Percentiles rank a stretch among this genome's conserved stretches.
phyloP scores from a whole-genome alignment of 73 alveolate species.

The Paramecium sexaurelia region DNA sequence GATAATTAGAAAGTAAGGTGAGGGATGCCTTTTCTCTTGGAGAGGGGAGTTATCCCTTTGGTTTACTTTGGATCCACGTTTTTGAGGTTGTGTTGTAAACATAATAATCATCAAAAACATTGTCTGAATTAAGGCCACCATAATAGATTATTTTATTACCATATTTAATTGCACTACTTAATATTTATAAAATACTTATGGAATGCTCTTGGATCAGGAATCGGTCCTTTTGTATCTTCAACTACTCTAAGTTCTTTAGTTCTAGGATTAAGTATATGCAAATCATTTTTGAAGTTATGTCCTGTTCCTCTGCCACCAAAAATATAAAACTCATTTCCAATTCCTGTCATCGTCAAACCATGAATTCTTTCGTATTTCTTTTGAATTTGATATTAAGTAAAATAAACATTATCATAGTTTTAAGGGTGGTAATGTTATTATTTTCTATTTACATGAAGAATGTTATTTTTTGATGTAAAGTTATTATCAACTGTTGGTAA shows the following conservation, averaged over 20 bases:
- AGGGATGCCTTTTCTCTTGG: constrained; percentile 67
- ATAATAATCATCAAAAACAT: constrained; percentile 67
- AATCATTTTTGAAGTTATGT: constrained; percentile 52
- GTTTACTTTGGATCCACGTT: constrained; percentile 64
- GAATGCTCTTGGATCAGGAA: constrained; percentile 71
- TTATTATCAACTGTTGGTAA: constrained; percentile 30
- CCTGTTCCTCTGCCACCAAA: constrained; percentile 73
- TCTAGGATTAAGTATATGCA: constrained; percentile 65
- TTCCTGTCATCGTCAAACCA: constrained; percentile 66
- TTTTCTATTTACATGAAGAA: constrained; percentile 48
- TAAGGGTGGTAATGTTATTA: background rate
- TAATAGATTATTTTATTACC: constrained; percentile 67
- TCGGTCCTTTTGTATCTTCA: constrained; percentile 64
- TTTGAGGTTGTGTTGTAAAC: constrained; percentile 65
- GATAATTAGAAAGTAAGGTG: constrained; percentile 9
- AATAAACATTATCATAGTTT: constrained; percentile 45
- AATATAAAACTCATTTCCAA: constrained; percentile 72
- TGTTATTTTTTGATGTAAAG: constrained; percentile 35
- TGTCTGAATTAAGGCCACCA: constrained; percentile 67
- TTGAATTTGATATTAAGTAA: background rate
- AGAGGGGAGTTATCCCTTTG: constrained; percentile 66
- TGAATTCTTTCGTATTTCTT: constrained; percentile 59
- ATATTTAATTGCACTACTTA: constrained; percentile 59
- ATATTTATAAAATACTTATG: constrained; percentile 34
- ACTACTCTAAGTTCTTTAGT: constrained; percentile 62